phyloP scores from a whole-genome alignment of 805 yeast species.

The Cyberlindnera sargentensis region DNA sequence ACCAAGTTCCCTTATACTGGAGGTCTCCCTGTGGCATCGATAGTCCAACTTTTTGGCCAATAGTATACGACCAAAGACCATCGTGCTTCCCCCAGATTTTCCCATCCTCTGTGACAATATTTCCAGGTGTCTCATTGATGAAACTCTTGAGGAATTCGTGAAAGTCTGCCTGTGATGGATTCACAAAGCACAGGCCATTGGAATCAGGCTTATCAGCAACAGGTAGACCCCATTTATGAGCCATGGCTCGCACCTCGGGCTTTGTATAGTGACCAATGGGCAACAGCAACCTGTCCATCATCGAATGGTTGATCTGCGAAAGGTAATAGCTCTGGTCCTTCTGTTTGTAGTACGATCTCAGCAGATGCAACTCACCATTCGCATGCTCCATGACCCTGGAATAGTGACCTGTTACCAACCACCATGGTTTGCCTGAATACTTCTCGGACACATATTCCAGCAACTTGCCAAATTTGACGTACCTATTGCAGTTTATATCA shows the following conservation, averaged over 20 bases:
- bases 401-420: slow-evolving; percentile 90
- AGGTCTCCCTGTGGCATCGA: slow-evolving; percentile 90
- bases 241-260: slow-evolving; percentile 66
- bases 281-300: slow-evolving; percentile 47
- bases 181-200: slow-evolving; percentile 90
- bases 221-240: slow-evolving; percentile 43
- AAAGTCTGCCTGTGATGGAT: slow-evolving; percentile 57
- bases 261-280: slow-evolving; percentile 80
- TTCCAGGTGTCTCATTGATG: slow-evolving; percentile 66
- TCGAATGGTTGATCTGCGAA: slow-evolving; percentile 50
- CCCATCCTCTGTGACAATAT: slow-evolving; percentile 72
- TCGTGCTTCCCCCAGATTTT: slow-evolving; percentile 70
- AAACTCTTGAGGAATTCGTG: slow-evolving; percentile 71
- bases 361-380: slow-evolving; percentile 34
- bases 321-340: slow-evolving; percentile 93
- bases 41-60: slow-evolving; percentile 79
- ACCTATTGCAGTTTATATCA: slow-evolving; percentile 79
- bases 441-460: slow-evolving; percentile 42
- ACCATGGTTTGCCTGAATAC: slow-evolving; percentile 43
- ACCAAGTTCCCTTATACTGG: slow-evolving; percentile 73
- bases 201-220: slow-evolving; percentile 85
- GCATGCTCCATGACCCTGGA: slow-evolving; percentile 41
- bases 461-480: slow-evolving; percentile 82
- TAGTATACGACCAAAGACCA: slow-evolving; percentile 93
- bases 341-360: slow-evolving; percentile 47